Evolutionary conservation across 805 yeast genomes (phyloP), one percentile per base, ranked within the genome.

Genomic region (Clavispora fructus): DNA sequence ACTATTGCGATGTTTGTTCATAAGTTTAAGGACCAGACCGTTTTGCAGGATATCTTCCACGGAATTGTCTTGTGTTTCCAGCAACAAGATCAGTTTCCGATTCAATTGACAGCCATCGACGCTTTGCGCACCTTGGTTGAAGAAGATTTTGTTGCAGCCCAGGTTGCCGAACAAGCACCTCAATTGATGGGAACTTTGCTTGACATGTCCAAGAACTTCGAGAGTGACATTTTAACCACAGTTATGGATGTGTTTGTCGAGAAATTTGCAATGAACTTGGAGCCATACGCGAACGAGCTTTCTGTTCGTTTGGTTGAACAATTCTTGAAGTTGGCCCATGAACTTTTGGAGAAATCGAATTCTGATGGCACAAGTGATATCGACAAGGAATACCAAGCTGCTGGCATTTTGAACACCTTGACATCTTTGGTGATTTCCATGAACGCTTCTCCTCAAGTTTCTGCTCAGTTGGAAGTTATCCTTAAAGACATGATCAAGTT

Each of bases 281-380:
- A 57, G 47, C 98, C 99, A 14, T 92, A 54, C 32, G 59, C 59
- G 8, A 44, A 44, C 23, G 70, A 72, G 53, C 69, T 59, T 67
- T 78, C 85, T 27, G 60, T 61, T 4, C 78, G 82, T 59, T 68
- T 85, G 55, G 83, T 83, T 13, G 80, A 80, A 42, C 97, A 92
- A 60, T 88, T 91, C 65, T 54, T 87, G 58, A 73, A 77, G 52
- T 62, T 88, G 26, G 85, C 91, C 2, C 68, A 73, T 41, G 97
- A 91, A 43, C 64, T 69, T 59, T 53, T 58, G 38, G 63, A 61
- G 31, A 54, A 46, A 40, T 55, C 71, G n/a, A 40, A 51, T 6
- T 42, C 29, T 12, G 49, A 47, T 12, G 39, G 43, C 17, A 39
- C 43, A n/a, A 26, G 43, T 17, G 56, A 55, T 47, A 50, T 60